These are phyloP conservation scores for Nemania diffusa DNA, from an alignment of 2,329 filamentous ascomycete species.

Conservation along the genomic window DNA sequence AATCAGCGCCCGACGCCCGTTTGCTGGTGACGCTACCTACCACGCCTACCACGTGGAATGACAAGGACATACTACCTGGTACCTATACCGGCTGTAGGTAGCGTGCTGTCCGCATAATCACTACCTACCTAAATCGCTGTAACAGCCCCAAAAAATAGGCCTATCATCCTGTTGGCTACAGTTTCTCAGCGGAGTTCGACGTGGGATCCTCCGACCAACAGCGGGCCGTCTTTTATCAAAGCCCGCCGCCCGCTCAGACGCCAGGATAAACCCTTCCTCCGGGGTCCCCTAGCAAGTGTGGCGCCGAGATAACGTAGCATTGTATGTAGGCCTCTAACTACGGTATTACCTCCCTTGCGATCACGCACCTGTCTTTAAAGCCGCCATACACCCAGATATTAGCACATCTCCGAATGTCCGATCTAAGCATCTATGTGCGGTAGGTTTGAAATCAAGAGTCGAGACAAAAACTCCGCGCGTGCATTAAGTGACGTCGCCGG, in stretches of 20 bases:
- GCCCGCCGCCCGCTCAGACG: no score
- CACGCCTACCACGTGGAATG: constrained; percentile 30
- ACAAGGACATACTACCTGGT: constrained; percentile 2
- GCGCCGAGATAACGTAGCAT: constrained; percentile 2
- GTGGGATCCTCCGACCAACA: constrained; percentile 5
- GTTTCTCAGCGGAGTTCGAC: background rate
- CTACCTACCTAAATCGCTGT: no score
- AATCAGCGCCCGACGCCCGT: background rate
- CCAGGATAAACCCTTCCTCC: no score
- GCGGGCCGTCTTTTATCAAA: constrained; percentile 5
- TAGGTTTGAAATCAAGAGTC: background rate
- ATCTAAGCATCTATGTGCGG: background rate
- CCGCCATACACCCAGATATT: background rate
- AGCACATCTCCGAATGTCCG: no score
- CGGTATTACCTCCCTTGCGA: background rate
- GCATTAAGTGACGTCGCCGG: background rate
- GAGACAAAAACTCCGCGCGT: background rate
- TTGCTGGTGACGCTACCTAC: constrained; percentile 12
- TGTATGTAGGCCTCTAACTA: no score
- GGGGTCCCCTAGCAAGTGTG: background rate
- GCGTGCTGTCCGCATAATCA: no score
- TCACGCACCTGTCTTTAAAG: background rate
- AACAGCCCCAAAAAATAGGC: background rate
- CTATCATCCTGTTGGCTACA: constrained; percentile 12
- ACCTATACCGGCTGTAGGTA: no score